A percentile compares a stretch with the other conserved stretches of the same genome.
Conservation (phyloP, 352 stramenopile genomes). For the Phytophthora uliginosa region DNA sequence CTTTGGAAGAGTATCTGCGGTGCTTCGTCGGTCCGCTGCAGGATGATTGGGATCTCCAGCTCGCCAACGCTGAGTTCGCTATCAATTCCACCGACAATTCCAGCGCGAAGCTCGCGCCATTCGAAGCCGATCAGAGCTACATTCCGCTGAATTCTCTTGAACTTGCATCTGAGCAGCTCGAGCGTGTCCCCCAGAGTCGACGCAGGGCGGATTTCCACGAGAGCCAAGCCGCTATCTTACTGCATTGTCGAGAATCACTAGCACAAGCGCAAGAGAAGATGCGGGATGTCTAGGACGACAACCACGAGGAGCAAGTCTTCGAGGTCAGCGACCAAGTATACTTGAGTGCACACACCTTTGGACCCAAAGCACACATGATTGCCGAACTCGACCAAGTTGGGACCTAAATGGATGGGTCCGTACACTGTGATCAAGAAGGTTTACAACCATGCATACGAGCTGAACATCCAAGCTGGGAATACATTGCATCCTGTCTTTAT, state of each 20-base stretch:
- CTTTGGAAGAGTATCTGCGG: constrained; percentile 8
- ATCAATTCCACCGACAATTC: constrained; percentile 8
- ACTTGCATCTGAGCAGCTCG: not conserved
- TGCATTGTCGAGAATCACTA: constrained; percentile 13
- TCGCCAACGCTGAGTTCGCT: constrained; percentile 10
- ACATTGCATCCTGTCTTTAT: constrained; percentile 19
- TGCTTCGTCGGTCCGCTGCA: constrained; percentile 21
- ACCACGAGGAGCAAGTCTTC: constrained; percentile 16
- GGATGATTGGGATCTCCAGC: constrained; percentile 21
- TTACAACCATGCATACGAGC: constrained; percentile 31
- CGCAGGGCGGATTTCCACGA: constrained; percentile 10
- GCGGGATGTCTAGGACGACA: constrained; percentile 21
- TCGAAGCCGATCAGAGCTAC: constrained; percentile 25
- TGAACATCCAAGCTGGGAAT: constrained; percentile 29
- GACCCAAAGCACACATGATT: constrained; percentile 17
- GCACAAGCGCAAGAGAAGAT: constrained; percentile 17
- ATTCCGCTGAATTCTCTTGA: constrained; percentile 9
- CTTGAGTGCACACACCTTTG: constrained; percentile 21
- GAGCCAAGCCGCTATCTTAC: constrained; percentile 13
- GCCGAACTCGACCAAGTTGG: constrained; percentile 22
- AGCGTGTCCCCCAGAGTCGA: not conserved
- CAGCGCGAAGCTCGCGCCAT: constrained; percentile 25
- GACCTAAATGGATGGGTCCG: constrained; percentile 23
- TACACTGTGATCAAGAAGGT: constrained; percentile 19
- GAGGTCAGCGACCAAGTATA: constrained; percentile 21